These are phyloP conservation scores for Monilinia fructicola DNA, from an alignment of 2,329 filamentous ascomycete species.

Conservation along the genomic window DNA sequence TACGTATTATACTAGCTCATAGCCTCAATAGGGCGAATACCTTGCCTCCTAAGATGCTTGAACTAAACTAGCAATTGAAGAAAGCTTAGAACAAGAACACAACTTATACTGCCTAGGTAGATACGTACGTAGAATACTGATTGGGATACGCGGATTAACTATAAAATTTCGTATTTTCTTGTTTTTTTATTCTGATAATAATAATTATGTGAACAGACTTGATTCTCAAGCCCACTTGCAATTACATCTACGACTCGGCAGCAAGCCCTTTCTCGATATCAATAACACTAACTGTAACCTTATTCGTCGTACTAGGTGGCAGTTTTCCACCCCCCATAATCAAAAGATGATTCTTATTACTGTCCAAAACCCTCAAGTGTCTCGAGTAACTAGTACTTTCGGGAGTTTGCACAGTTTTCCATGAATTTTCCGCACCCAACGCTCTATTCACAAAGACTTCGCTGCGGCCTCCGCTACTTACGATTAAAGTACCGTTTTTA, in stretches of 20 bases:
- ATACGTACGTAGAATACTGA: too few species aligned
- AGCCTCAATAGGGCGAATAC: too few species aligned
- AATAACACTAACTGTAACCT: constrained; percentile 39
- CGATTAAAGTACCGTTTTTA: constrained; percentile 38
- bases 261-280: constrained; percentile 32
- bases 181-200: too few species aligned
- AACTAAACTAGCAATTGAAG: too few species aligned
- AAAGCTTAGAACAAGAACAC: too few species aligned
- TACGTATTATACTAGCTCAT: too few species aligned
- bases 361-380: constrained; percentile 37
- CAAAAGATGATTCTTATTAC: constrained; percentile 36
- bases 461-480: constrained; percentile 32
- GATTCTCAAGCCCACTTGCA: too few species aligned
- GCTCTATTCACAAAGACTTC: constrained; percentile 38
- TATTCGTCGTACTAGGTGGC: constrained; percentile 37
- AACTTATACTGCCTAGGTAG: too few species aligned
- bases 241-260: constrained; percentile 3
- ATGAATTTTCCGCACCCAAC: constrained; percentile 35
- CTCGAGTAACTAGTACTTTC: constrained; percentile 36
- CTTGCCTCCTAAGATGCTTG: too few species aligned
- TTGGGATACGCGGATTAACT: too few species aligned
- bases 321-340: constrained; percentile 39
- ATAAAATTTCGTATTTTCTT: too few species aligned
- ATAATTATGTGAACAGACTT: too few species aligned
- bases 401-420: constrained; percentile 36